Conservation (phyloP, 257 asterid species). For the Fraxinus americana region DNA sequence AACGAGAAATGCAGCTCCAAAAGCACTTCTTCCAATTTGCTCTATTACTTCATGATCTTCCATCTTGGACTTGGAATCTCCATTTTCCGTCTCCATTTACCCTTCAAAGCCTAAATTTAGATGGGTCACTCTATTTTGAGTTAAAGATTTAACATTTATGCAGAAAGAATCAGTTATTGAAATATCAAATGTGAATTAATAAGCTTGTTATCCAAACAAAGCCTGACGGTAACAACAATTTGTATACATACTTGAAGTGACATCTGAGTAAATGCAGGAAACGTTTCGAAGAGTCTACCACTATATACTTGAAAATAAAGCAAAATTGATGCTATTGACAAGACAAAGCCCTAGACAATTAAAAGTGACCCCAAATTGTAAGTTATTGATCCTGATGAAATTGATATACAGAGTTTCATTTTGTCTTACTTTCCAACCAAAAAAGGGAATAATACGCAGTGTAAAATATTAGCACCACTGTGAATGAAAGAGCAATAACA, state of each 20-base stretch:
- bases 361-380: constrained; percentile 4
- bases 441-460: constrained; percentile 2
- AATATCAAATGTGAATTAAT: background rate
- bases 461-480: background rate
- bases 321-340: background rate
- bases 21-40: constrained; percentile 93
- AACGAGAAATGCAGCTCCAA: constrained; percentile 79
- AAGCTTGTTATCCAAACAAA: background rate
- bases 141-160: constrained; percentile 26
- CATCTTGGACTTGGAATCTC: constrained; percentile 62
- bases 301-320: background rate
- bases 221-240: background rate
- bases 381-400: background rate
- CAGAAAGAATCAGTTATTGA: constrained; percentile 1
- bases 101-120: constrained; percentile 31
- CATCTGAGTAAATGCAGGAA: background rate
- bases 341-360: constrained; percentile 8
- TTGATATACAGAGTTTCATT: background rate
- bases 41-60: constrained; percentile 77
- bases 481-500: constrained; percentile 4
- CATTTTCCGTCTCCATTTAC: constrained; percentile 55
- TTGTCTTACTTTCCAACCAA: background rate
- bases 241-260: constrained; percentile 5
- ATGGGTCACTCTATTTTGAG: constrained; percentile 15
- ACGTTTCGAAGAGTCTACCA: background rate